phyloP scores from a whole-genome alignment of 2,329 filamentous ascomycete species.

The Blumeriella jaapii region DNA sequence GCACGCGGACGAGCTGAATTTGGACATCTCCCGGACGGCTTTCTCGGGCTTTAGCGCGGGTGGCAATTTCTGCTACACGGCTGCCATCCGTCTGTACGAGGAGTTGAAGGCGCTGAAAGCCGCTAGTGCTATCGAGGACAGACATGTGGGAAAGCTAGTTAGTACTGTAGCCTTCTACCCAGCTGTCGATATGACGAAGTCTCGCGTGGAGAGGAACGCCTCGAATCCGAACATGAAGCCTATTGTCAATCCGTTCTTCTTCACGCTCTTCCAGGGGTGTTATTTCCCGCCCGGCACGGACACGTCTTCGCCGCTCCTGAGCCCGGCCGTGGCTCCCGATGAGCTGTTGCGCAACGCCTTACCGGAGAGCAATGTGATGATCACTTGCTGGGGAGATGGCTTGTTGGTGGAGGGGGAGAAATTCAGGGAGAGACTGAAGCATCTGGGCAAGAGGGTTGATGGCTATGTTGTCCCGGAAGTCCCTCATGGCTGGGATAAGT shows the following conservation, averaged over 20 bases:
- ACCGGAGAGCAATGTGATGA: constrained; percentile 14
- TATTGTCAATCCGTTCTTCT: constrained; percentile 6
- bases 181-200: constrained; percentile 9
- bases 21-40: constrained; percentile 26
- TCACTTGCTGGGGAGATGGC: constrained; percentile 19
- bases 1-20: constrained; percentile 11
- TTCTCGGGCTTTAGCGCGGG: constrained; percentile 37
- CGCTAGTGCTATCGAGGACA: neutral
- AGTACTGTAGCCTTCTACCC: constrained; percentile 13
- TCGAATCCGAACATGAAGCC: constrained; percentile 9
- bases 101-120: constrained; percentile 3
- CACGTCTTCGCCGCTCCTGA: constrained; percentile 9
- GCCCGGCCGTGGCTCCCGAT: constrained; percentile 13
- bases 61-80: constrained; percentile 21
- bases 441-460: constrained; percentile 16
- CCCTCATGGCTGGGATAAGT: constrained; percentile 18
- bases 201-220: constrained; percentile 6
- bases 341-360: constrained; percentile 13
- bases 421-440: constrained; percentile 15
- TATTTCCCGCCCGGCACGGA: constrained; percentile 12
- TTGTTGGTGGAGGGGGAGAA: constrained; percentile 15
- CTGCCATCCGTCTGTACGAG: constrained; percentile 9
- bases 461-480: constrained; percentile 15
- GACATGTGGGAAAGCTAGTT: constrained; percentile 6
- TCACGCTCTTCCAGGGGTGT: constrained; percentile 7